These are phyloP conservation scores for Auricularia sp. DNA, from an alignment of 768 basidiomycete genomes.

Conservation along the genomic window DNA sequence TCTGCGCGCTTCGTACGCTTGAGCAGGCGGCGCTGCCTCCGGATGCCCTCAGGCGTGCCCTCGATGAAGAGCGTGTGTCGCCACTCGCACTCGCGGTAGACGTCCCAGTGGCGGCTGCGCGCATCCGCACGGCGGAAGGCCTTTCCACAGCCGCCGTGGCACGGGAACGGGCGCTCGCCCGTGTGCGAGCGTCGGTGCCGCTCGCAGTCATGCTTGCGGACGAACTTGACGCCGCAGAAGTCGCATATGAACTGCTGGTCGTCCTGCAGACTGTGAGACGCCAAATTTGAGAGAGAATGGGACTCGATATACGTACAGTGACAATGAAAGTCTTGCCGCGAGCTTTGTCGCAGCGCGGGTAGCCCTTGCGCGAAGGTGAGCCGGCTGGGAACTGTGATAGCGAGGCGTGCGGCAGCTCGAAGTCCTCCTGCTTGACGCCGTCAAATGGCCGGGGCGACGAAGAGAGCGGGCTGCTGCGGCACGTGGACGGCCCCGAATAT, in stretches of 20 bases:
- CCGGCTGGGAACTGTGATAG: not conserved
- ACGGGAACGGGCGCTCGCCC: not conserved
- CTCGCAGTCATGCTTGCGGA: not conserved
- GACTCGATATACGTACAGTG: not conserved
- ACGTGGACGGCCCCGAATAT: not conserved
- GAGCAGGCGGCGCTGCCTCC: not conserved
- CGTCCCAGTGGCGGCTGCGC: conserved; percentile 3
- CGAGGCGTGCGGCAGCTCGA: not conserved
- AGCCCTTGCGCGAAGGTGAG: not conserved
- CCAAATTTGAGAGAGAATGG: not conserved
- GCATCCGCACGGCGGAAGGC: conserved; percentile 1
- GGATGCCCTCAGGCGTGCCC: not conserved
- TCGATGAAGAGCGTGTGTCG: not conserved
- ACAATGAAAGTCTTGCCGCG: not conserved
- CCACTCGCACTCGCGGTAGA: not conserved
- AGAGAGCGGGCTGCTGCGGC: not conserved
- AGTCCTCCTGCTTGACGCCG: not conserved
- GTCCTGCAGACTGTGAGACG: not conserved
- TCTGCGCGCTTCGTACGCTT: not conserved
- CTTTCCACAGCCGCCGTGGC: not conserved
- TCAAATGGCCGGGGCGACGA: not conserved
- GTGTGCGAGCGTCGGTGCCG: not conserved
- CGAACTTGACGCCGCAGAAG: not conserved
- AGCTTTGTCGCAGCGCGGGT: not conserved
- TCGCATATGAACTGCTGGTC: not conserved